A percentile compares a stretch with the other conserved stretches of the same genome.
phyloP scores from a whole-genome alignment of 495 filamentous ascomycete species.

The Penicillium longicatenatum region DNA sequence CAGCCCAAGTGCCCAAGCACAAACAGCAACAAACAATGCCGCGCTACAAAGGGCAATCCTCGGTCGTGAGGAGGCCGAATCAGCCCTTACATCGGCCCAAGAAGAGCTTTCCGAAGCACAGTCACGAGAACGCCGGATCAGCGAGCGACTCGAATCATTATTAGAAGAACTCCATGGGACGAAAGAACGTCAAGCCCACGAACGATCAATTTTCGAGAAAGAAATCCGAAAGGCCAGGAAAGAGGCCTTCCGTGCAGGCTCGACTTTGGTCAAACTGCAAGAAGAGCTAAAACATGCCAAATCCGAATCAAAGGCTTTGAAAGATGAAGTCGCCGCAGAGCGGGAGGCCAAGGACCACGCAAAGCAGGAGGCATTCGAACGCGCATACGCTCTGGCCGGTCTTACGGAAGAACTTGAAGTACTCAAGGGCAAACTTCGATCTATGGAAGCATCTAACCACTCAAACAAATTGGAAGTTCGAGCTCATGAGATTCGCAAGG shows the following conservation, averaged over 20 bases:
- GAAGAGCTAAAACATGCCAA: constrained; percentile 77
- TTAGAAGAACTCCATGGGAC: constrained; percentile 75
- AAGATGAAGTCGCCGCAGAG: constrained; percentile 56
- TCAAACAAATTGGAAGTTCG: constrained; percentile 33
- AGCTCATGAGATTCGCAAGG: constrained; percentile 32
- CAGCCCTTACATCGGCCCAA: constrained; percentile 55
- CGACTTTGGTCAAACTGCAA: constrained; percentile 72
- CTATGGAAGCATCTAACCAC: constrained; percentile 64
- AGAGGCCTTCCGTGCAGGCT: constrained; percentile 82
- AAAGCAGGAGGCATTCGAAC: constrained; percentile 77
- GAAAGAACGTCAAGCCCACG: constrained; percentile 75
- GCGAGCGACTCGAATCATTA: constrained; percentile 73
- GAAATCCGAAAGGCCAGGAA: constrained; percentile 80
- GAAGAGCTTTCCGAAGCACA: constrained; percentile 70
- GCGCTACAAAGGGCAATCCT: constrained; percentile 79
- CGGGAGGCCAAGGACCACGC: constrained; percentile 50
- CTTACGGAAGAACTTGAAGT: constrained; percentile 74
- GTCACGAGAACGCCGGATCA: constrained; percentile 70
- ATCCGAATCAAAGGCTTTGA: constrained; percentile 51
- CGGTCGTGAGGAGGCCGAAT: constrained; percentile 79
- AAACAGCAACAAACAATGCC: constrained; percentile 55
- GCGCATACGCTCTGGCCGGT: constrained; percentile 70
- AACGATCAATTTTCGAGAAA: constrained; percentile 77
- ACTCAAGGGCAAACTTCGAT: constrained; percentile 60
- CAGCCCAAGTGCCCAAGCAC: constrained; percentile 58